Base-by-base conservation (phyloP, 2,329 filamentous ascomycete genomes). In the Monilinia aucupariae region DNA sequence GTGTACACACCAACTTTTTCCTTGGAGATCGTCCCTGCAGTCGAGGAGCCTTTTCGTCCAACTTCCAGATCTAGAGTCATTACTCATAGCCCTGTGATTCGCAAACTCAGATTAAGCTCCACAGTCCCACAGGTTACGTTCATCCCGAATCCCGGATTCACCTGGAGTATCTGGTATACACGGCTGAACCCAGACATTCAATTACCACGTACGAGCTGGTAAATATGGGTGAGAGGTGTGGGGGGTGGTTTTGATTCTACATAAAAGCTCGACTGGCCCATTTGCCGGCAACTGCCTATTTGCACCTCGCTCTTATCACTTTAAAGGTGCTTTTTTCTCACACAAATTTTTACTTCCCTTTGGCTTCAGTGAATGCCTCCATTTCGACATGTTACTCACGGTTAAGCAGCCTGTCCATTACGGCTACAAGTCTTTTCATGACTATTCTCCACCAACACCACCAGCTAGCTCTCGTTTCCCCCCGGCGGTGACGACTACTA, bases 301-400 rank as follows among this genome's bases (percentile, higher is more conserved):
- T 66, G 32, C 61, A 63, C 62, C 63, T 66, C 62, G 61, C 59
- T 51, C 48, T 63, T 55, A 63, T 69, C 64, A 64, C 67, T 65
- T 65, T 63, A 69, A 71, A 70, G 67, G 69, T 71, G 65, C 61
- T 58, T 66, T 66, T 65, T 64, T 68, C 64, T 59, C 65, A 61
- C 50, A 59, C n/a, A 61, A 37, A 65, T 67, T 72, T 69, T 68
- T 71, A 64, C 71, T 70, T 68, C 61, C 66, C 65, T 68, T 64
- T 70, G 69, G 59, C 67, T 70, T 69, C 66, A 64, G 64, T 69
- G 69, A 52, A 68, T 71, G 69, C 67, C 66, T 68, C 15, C 27
- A 34, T 61, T 62, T 70, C 71, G 71, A 69, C 69, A 81, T 81
- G 79, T 79, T 81, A 75, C 79, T 82, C 74, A 81, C 79, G 69